Evolutionary conservation across 148 eudicot species (phyloP).

Genomic region (Chenopodium quinoa): DNA sequence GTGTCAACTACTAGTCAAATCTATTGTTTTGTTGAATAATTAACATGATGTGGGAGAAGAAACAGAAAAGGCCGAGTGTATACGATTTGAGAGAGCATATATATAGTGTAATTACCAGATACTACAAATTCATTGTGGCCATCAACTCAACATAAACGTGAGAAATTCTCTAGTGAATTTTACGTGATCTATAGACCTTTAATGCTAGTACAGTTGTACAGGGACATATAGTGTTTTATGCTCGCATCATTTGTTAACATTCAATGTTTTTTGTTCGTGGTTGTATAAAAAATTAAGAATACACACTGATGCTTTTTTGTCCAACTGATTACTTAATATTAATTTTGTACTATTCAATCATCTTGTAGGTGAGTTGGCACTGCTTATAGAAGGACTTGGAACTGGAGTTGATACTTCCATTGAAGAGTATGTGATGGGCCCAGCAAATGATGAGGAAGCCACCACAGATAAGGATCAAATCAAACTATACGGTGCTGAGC

Average conservation of each 20-base stretch:
- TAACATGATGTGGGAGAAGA: not conserved
- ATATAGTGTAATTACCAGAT: not conserved
- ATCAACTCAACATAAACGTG: not conserved
- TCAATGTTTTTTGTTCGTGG: not conserved
- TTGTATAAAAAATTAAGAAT: not conserved
- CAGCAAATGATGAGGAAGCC: slow-evolving; percentile 57
- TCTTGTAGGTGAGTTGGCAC: slow-evolving; percentile 72
- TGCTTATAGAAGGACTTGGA: slow-evolving; percentile 79
- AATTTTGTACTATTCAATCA: not conserved
- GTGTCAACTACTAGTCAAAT: not conserved
- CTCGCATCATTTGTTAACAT: not conserved
- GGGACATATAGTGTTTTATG: not conserved
- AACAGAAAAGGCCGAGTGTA: not conserved
- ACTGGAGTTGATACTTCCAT: slow-evolving; percentile 64
- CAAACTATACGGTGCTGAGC: slow-evolving; percentile 69
- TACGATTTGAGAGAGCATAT: not conserved
- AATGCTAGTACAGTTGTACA: not conserved
- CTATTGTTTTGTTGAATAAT: not conserved
- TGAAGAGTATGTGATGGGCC: slow-evolving; percentile 72
- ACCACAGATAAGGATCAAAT: slow-evolving; percentile 56
- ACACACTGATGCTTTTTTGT: not conserved
- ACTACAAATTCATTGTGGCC: not conserved
- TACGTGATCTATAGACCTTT: not conserved
- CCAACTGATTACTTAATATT: not conserved
- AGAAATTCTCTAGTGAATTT: not conserved